These are phyloP conservation scores for Fusarium sp. DNA, from an alignment of 2,329 filamentous ascomycete genomes.

Conservation along the genomic window DNA sequence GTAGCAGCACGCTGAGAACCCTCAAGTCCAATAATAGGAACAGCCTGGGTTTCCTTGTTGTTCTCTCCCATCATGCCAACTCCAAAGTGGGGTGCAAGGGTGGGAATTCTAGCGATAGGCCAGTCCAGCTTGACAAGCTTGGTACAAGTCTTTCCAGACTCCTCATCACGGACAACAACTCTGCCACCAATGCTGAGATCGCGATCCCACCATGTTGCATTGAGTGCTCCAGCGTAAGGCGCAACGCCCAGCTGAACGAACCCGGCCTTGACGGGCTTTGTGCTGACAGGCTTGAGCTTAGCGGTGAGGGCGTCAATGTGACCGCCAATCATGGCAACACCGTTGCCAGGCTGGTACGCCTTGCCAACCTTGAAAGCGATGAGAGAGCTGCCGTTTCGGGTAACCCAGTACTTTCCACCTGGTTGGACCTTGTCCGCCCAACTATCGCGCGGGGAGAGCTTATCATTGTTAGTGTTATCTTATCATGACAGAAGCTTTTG, in stretches of 20 bases:
- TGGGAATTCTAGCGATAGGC: constrained; percentile 93
- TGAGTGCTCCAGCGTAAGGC: constrained; percentile 89
- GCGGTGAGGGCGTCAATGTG: constrained; percentile 95
- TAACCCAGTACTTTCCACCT: constrained; percentile 90
- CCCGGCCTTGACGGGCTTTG: constrained; percentile 84
- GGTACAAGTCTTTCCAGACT: constrained; percentile 79
- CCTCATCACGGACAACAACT: constrained; percentile 81
- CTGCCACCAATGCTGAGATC: constrained; percentile 91
- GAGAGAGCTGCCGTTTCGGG: constrained; percentile 85
- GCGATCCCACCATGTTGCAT: constrained; percentile 95
- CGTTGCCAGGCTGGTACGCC: constrained; percentile 85
- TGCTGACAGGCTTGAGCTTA: constrained; percentile 90
- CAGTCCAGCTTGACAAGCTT: constrained; percentile 92
- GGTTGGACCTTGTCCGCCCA: constrained; percentile 80
- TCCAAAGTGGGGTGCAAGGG: constrained; percentile 93
- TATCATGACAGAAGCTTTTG: neutral
- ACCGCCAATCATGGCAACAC: constrained; percentile 87
- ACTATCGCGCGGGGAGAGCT: constrained; percentile 81
- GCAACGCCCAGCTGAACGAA: constrained; percentile 92
- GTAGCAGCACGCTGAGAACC: constrained; percentile 62
- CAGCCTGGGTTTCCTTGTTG: constrained; percentile 93
- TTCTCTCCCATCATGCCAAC: constrained; percentile 73
- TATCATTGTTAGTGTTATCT: constrained; percentile 26
- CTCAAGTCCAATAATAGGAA: constrained; percentile 92
- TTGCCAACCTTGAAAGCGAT: constrained; percentile 88